These are phyloP conservation scores for Dactylellina leptospora DNA, from an alignment of 2,329 filamentous ascomycete species.

Conservation along the genomic window DNA sequence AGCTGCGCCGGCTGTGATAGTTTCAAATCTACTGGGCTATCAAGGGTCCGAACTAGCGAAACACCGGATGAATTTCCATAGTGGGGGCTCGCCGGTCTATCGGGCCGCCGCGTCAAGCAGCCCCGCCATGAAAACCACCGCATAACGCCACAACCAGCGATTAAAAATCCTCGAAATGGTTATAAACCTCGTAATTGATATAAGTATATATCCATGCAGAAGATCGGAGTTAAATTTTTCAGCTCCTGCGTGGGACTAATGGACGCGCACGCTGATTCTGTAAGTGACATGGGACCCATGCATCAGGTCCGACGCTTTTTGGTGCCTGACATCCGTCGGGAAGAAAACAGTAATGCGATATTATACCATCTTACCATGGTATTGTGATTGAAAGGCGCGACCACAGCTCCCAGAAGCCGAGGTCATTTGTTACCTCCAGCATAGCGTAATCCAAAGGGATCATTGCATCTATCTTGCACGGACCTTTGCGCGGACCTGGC, in stretches of 20 bases:
- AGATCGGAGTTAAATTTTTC: background rate
- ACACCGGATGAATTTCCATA: slow-evolving; percentile 10
- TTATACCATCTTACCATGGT: too few relatives aligned
- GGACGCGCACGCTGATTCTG: too few relatives aligned
- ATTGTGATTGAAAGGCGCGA: background rate
- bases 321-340: background rate
- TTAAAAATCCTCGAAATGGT: background rate
- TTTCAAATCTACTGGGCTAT: background rate
- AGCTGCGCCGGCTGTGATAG: background rate
- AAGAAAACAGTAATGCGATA: too few relatives aligned
- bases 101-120: slow-evolving; percentile 13
- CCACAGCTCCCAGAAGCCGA: background rate
- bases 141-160: background rate
- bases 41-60: slow-evolving; percentile 1
- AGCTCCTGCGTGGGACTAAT: background rate
- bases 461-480: too few relatives aligned
- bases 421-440: too few relatives aligned
- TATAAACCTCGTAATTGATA: background rate
- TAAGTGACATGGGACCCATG: too few relatives aligned
- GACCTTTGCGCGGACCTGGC: too few relatives aligned
- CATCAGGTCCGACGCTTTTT: background rate
- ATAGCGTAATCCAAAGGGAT: too few relatives aligned
- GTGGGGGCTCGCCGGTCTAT: slow-evolving; percentile 2
- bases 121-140: background rate
- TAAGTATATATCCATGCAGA: background rate